Base-by-base conservation (phyloP, 176 grass and related monocot genomes). In the Oryza punctata region DNA sequence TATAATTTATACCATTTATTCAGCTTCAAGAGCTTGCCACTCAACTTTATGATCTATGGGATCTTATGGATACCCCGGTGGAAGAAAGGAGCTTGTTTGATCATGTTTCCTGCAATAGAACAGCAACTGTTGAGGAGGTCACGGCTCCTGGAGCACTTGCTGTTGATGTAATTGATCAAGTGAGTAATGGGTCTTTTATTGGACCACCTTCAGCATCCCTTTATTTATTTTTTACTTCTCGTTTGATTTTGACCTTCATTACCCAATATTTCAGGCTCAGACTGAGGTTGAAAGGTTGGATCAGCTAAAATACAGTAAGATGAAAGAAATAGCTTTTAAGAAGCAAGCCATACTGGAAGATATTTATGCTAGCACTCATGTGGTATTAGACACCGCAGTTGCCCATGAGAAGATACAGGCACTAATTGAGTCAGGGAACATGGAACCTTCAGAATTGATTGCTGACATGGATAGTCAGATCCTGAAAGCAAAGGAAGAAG, bases 311-410 rank as follows among this genome's bases (percentile, higher is more conserved):
- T 84, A 84, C 3, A 94, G 92, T 84, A 94, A 94, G 76, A 94
- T 94, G 92, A 94, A 91, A 81, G 92, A 94, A 83, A 94, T 94
- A 73, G 89, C 92, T 74, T 85, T 89, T 57, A 94, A 91, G 82
- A 94, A 94, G 67, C 92, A 94, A 87, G 78, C 57, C 40, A 87
- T 84, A 47, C 60, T 94, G 30, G 89, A 94, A 87, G 92, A 91
- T 21, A 94, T 94, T 74, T 94, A 89, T 78, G 83, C 92, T 12
- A 35, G 77, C 74, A 84, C 92, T 81, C 92, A 94, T 84, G 81
- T 91, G 72, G 84, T 88, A 46, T 83, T 91, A 63, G 92, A 91
- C 33, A 89, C 86, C 37, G 75, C 66, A 49, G 80, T 77, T 61
- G 81, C 84, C 43, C 85, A 79, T 82, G 89, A 94, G 45, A 91